A percentile compares a stretch with the other conserved stretches of the same genome.
phyloP scores from a whole-genome alignment of 495 filamentous ascomycete genomes.

The Diplogelasinospora grovesii region DNA sequence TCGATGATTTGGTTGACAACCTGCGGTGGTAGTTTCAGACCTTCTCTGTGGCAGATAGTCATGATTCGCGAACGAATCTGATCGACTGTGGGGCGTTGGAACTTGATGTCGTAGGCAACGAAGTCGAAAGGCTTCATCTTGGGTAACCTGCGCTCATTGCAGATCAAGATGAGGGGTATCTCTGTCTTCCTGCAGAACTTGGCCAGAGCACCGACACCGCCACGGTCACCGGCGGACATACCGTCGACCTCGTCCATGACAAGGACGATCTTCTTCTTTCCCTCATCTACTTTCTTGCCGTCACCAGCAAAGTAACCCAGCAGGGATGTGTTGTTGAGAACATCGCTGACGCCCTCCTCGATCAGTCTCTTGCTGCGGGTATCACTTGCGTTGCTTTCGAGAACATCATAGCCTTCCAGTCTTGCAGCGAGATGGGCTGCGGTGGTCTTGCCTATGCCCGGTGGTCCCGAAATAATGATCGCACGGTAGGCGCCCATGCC shows the following conservation, averaged over 20 bases:
- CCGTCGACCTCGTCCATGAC: constrained; percentile 99
- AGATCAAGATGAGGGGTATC: constrained; percentile 93
- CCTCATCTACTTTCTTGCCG: constrained; percentile 67
- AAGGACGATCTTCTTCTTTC: constrained; percentile 85
- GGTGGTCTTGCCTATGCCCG: constrained; percentile 96
- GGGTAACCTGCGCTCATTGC: constrained; percentile 83
- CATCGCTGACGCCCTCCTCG: constrained; percentile 75
- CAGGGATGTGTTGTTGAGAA: constrained; percentile 88
- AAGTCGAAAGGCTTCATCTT: constrained; percentile 98
- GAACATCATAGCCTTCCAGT: constrained; percentile 83
- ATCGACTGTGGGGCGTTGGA: constrained; percentile 81
- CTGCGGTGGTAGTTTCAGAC: constrained; percentile 71
- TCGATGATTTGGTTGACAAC: constrained; percentile 96
- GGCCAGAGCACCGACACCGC: constrained; percentile 90
- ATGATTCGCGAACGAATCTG: constrained; percentile 84
- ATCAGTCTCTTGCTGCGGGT: constrained; percentile 97
- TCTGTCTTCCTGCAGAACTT: constrained; percentile 91
- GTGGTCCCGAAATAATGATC: constrained; percentile 88
- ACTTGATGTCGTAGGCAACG: constrained; percentile 76
- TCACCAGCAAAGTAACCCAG: constrained; percentile 87
- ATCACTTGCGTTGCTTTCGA: constrained; percentile 96
- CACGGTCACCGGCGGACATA: constrained; percentile 95
- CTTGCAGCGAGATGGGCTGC: constrained; percentile 92
- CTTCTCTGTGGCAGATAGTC: constrained; percentile 90
- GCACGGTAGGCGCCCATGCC: constrained; percentile 72